Evolutionary conservation across 2,329 filamentous ascomycete genomes (phyloP).

Genomic region (Cladosporium sp.): DNA sequence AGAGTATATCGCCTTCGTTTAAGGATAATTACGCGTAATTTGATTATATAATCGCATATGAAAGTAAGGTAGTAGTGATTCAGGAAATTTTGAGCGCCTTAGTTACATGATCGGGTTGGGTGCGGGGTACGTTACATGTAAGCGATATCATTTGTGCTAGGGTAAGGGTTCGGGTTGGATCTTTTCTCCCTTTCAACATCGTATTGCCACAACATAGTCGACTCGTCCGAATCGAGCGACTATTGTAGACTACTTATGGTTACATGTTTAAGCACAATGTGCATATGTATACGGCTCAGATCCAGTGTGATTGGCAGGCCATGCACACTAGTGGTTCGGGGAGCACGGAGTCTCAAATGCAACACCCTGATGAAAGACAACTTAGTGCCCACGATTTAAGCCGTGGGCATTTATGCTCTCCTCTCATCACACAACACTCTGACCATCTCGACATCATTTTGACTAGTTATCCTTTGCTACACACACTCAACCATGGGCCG

Average conservation of each 20-base stretch:
- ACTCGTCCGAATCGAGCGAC: neutral
- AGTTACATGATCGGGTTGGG: no score
- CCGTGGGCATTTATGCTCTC: neutral
- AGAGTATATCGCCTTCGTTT: no score
- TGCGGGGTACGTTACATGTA: no score
- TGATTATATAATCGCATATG: no score
- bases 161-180: neutral
- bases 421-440: neutral
- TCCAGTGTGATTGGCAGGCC: neutral
- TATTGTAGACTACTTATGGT: neutral
- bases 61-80: no score
- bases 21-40: no score
- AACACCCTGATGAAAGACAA: neutral
- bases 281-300: neutral
- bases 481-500: slow-evolving; percentile 24
- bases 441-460: neutral
- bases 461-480: neutral
- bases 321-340: neutral
- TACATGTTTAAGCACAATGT: neutral
- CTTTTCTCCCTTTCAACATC: neutral
- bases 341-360: neutral
- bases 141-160: neutral
- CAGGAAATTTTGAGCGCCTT: no score
- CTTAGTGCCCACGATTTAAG: neutral
- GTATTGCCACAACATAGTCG: no score